Base-by-base conservation (phyloP, 106 monocot species). In the Posidonia australis region DNA sequence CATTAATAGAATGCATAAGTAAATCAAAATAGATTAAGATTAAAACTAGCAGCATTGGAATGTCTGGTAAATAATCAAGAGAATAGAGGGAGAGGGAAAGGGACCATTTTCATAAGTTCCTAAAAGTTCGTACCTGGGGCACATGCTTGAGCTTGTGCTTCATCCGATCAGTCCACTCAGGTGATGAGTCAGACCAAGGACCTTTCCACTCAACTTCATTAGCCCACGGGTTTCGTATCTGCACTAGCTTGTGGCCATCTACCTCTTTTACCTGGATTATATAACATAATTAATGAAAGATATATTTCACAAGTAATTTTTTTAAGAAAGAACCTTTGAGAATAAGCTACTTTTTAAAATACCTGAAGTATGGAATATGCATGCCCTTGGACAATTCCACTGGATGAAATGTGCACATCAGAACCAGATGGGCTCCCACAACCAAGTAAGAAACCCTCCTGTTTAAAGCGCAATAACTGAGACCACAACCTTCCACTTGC, bases 141-240 rank as follows among this genome's bases (percentile, higher is more conserved):
- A 82, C 84, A 78, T 90, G 86, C 67, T 87, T 96, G 18, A 96
- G 82, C 69, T 96, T 96, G 78, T 90, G 86, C 55, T 96, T 96
- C 84, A 96, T 87, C 43, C 96, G 70, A 62, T 96, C 96, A 27
- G 90, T 87, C 96, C 96, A 96, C 60, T 96, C 96, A 58, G 84
- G 76, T 41, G 96, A 96, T 58, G 84, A 77, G 51, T 96, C 90
- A 72, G 96, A 96, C 96, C 96, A 96, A 57, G 90, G 96, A 14
- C 96, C 96, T 71, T 96, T 96, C 96, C 96, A 96, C 56, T 96
- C 90, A 53, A 96, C 96, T 72, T 96, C 96, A 75, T 96, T 96
- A 25, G 90, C 96, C 96, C 96, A 96, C 51, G 96, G 96, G 74
- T 96, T 96, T 70, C 94, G 66, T 64, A 96, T 87, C 65, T 96